Base-by-base conservation (phyloP, 1,284 basidiomycete genomes). In the Rhodotorula sp. region DNA sequence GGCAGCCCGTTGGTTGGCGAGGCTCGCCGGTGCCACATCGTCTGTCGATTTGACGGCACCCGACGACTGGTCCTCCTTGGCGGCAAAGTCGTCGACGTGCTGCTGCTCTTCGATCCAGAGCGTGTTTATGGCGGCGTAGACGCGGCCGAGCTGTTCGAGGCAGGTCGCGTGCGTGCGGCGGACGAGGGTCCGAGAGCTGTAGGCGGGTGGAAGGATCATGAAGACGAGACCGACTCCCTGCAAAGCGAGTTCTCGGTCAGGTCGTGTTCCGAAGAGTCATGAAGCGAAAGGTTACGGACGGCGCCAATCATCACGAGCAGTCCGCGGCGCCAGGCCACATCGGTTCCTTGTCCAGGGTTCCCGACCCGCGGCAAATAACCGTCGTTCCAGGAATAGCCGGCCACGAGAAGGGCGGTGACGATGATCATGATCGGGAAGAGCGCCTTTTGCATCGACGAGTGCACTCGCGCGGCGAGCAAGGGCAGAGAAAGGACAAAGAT, bases 381-480 rank as follows among this genome's bases (percentile, higher is more conserved):
- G 38, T 79, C 72, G 47, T 68, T 70, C 72, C 73, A 79, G 21
- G 57, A 64, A 60, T 79, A 79, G 10, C 78, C 78, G 38, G 75
- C 67, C 19, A 74, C 43, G 6, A 74, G 70, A 4, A 75, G 60
- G 16, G 68, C 68, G 0, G 82, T 82, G 1, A 83, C 80, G 0
- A 76, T 78, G 0, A 77, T 76, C 81, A 83, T 82, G 57, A 83
- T 57, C 59, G 75, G 80, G 23, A 81, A 77, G 4, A 78, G 77
- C 60, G 83, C 77, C 15, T 83, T 72, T 49, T 82, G 80, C 38
- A 82, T 81, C 0, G 84, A 87, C 0, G 84, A 80, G 67, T 83
- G 85, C 23, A 88, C 76, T 3, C 88, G 82, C 4, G 85, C 62
- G 73, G 86, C 89, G n/a, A 87, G 54, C 49, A 86, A 74, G 0